A percentile compares a stretch with the other conserved stretches of the same genome.
phyloP scores from a whole-genome alignment of 2,329 filamentous ascomycete species.

The Sporothrix dimorphospora region DNA sequence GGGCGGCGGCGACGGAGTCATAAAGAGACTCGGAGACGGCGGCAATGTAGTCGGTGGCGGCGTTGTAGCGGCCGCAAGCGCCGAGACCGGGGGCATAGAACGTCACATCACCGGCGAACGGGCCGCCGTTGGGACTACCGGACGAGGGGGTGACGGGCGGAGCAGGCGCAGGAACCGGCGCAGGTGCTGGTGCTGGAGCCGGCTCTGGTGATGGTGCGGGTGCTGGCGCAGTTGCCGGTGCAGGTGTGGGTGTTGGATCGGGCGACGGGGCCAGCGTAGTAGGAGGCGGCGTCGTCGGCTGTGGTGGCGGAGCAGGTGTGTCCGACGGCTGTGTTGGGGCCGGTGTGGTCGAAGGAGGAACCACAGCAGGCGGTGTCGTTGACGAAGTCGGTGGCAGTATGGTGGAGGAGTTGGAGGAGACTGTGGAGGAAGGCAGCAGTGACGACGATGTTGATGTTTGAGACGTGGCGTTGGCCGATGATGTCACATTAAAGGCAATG shows the following conservation, averaged over 20 bases:
- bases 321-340: not conserved
- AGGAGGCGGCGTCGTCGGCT: not conserved
- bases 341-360: not conserved
- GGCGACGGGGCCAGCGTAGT: not conserved
- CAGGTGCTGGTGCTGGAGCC: not conserved
- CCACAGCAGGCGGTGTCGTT: not conserved
- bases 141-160: not conserved
- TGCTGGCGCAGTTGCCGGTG: not conserved
- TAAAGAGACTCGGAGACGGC: constrained; percentile 27
- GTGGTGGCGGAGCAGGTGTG: not conserved
- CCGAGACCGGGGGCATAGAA: constrained; percentile 23
- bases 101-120: constrained; percentile 22
- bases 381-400: not conserved
- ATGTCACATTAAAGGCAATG: not conserved
- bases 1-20: constrained; percentile 24
- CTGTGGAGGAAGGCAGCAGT: not conserved
- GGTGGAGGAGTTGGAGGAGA: not conserved
- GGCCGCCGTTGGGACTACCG: not conserved
- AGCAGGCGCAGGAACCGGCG: not conserved
- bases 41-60: constrained; percentile 19
- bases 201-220: not conserved
- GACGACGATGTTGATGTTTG: not conserved
- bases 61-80: constrained; percentile 9
- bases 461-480: not conserved
- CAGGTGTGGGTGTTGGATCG: constrained; percentile 1